Evolutionary conservation across 306 rosid species (phyloP).

Genomic region (Prunus mongolica): DNA sequence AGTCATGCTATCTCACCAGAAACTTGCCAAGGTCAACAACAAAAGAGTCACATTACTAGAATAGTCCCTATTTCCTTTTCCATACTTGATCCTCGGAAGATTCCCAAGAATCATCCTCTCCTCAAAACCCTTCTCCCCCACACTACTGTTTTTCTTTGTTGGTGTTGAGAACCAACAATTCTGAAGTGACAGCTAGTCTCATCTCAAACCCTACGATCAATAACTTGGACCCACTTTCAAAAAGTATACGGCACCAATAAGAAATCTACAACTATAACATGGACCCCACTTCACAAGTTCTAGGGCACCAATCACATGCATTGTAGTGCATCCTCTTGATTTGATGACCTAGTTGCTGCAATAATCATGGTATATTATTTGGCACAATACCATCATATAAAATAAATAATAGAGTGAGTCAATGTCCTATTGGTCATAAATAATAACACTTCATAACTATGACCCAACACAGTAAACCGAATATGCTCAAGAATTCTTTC

Average conservation of each 20-base stretch:
- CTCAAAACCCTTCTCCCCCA: constrained; percentile 6
- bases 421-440: constrained; percentile 17
- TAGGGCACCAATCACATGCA: constrained; percentile 1
- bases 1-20: too few species aligned
- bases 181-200: constrained; percentile 14
- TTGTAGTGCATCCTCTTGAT: not conserved
- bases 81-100: constrained; percentile 31
- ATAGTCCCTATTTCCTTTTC: not conserved
- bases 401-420: not conserved
- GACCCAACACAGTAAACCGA: constrained; percentile 33
- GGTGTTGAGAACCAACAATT: not conserved
- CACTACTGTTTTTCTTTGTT: too few species aligned
- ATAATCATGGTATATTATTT: not conserved
- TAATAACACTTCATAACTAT: constrained; percentile 9
- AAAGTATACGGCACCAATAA: not conserved
- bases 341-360: not conserved
- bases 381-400: not conserved
- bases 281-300: constrained; percentile 1
- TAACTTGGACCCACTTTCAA: not conserved
- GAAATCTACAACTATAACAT: not conserved
- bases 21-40: not conserved
- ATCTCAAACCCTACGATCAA: not conserved
- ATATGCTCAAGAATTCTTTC: constrained; percentile 60
- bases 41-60: not conserved
- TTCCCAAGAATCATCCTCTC: constrained; percentile 46